Evolutionary conservation across 192 early-diverging fungal genomes (phyloP).

Genomic region (Coemansia erecta): DNA sequence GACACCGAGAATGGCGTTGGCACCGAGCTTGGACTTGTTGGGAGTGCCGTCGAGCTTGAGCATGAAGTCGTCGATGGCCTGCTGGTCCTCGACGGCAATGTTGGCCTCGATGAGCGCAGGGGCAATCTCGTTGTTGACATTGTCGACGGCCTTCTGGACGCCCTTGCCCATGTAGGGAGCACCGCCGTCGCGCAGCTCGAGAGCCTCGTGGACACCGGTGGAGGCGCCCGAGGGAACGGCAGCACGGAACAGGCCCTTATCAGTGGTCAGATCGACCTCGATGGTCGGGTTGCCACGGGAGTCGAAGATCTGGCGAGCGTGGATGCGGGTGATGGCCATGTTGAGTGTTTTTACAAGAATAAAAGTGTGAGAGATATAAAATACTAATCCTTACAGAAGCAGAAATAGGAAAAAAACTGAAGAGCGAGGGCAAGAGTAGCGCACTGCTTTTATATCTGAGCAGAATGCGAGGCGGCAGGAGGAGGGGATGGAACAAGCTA

Average conservation of each 20-base stretch:
- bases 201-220: conserved; percentile 97
- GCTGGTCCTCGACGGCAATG: conserved; percentile 84
- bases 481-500: background rate
- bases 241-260: conserved; percentile 92
- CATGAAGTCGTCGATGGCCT: conserved; percentile 86
- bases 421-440: background rate
- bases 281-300: conserved; percentile 99
- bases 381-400: conserved; percentile 2
- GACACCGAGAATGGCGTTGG: conserved; percentile 98
- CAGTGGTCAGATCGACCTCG: conserved; percentile 95
- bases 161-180: conserved; percentile 93
- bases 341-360: conserved; percentile 5
- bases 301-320: conserved; percentile 98
- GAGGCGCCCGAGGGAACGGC: conserved; percentile 98
- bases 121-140: conserved; percentile 88
- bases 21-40: conserved; percentile 96
- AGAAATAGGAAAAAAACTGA: background rate
- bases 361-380: background rate
- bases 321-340: conserved; percentile 73
- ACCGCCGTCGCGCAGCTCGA: conserved; percentile 94
- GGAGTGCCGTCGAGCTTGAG: conserved; percentile 89
- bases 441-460: background rate
- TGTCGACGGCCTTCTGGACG: conserved; percentile 85
- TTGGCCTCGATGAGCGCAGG: conserved; percentile 78
- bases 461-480: background rate